These are phyloP conservation scores for Nakaseomyces bracarensis DNA, from an alignment of 1,139 yeast genomes.

Conservation along the genomic window DNA sequence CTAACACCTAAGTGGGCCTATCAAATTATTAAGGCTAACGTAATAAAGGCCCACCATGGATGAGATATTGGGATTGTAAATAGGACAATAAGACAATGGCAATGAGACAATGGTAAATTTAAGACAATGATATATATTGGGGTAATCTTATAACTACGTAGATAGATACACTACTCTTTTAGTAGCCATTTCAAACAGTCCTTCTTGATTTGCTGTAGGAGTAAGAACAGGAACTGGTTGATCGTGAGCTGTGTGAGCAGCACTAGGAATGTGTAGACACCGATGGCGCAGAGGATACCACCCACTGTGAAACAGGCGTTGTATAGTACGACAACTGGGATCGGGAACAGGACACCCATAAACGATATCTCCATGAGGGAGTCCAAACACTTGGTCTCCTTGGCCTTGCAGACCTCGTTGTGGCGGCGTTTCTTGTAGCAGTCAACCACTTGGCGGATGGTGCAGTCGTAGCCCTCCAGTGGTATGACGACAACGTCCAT, in stretches of 20 bases:
- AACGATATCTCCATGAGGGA: background rate
- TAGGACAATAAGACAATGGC: no score
- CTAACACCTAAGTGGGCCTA: no score
- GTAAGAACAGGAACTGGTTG: background rate
- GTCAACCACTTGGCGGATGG: background rate
- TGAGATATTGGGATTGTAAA: no score
- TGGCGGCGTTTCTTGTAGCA: slow-evolving; percentile 1
- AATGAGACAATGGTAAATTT: no score
- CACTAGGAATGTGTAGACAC: background rate
- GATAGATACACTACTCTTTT: background rate
- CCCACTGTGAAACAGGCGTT: background rate
- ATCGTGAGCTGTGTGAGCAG: background rate
- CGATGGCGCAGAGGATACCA: background rate
- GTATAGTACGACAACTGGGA: background rate
- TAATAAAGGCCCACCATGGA: no score
- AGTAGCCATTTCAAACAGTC: slow-evolving; percentile 4
- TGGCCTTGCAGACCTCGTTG: background rate
- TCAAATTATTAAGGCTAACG: no score
- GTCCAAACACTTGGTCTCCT: slow-evolving; percentile 1
- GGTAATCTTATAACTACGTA: no score
- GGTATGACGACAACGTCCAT: background rate
- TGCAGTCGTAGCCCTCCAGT: background rate
- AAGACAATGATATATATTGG: no score
- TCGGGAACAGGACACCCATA: background rate
- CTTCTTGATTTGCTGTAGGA: background rate